phyloP scores from a whole-genome alignment of 257 asterid species.

The Solanum boliviense region DNA sequence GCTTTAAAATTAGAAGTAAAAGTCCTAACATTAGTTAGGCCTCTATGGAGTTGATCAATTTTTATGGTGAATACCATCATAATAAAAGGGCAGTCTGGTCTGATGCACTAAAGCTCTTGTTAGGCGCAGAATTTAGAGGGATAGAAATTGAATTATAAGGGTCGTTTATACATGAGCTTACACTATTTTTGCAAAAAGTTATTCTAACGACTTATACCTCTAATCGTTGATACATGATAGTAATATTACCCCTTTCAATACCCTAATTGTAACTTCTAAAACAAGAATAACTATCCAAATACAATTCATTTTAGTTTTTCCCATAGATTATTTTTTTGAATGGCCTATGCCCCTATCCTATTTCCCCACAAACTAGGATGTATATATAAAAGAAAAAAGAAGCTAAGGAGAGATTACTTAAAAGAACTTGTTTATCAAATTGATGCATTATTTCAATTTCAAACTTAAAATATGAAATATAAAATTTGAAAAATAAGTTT shows the following conservation, averaged over 20 bases:
- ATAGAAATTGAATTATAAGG: no score
- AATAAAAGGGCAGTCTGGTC: no score
- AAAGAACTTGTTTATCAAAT: background rate
- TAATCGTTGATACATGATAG: no score
- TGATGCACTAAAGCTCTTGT: accelerated
- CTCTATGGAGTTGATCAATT: background rate
- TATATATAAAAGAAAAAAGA: background rate
- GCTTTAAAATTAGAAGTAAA: background rate
- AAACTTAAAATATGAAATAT: background rate
- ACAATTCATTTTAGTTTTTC: background rate
- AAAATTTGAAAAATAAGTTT: background rate
- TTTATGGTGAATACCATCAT: background rate
- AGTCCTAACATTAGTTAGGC: background rate
- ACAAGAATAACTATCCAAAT: background rate
- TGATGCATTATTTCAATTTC: background rate
- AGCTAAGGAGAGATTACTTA: background rate
- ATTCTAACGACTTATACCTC: background rate
- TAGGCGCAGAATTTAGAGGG: accelerated
- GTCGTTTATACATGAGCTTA: accelerated
- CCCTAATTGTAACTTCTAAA: background rate
- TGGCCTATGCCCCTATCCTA: background rate
- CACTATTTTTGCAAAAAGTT: no score
- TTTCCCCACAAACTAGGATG: background rate
- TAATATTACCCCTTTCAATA: background rate
- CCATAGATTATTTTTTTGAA: no score